These are phyloP conservation scores for Leptographium wingfieldii DNA, from an alignment of 2,329 filamentous ascomycete species.

Conservation along the genomic window DNA sequence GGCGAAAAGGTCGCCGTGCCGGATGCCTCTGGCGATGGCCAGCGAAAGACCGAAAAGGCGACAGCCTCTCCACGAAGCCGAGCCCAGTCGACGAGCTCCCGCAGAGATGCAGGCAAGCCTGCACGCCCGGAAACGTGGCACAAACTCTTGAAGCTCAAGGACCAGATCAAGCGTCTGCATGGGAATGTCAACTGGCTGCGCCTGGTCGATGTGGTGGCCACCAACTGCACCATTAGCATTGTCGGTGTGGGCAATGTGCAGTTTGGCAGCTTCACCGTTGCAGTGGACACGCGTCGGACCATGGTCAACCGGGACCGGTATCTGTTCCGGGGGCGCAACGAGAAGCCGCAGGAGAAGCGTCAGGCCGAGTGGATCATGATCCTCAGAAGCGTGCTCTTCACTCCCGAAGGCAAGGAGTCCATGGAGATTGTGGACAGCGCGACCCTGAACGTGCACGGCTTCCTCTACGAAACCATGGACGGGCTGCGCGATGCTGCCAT, in stretches of 20 bases:
- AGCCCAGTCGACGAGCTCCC: constrained; percentile 11
- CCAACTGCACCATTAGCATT: constrained; percentile 64
- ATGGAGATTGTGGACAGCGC: constrained; percentile 81
- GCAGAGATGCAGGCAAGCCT: constrained; percentile 16
- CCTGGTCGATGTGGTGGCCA: constrained; percentile 78
- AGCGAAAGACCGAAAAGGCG: not conserved
- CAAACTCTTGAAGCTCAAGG: constrained; percentile 64
- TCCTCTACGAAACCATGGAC: constrained; percentile 72
- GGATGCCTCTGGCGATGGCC: not conserved
- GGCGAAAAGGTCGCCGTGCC: not conserved
- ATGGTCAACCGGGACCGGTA: constrained; percentile 83
- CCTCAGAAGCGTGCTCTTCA: constrained; percentile 77
- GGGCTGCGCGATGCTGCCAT: constrained; percentile 84
- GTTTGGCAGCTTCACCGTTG: constrained; percentile 70
- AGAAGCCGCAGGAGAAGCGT: constrained; percentile 40
- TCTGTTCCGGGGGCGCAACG: constrained; percentile 65
- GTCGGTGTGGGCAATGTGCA: constrained; percentile 75
- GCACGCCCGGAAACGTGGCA: constrained; percentile 66
- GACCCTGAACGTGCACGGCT: constrained; percentile 81
- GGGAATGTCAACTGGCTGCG: constrained; percentile 78
- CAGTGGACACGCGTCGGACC: constrained; percentile 82
- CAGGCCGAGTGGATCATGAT: constrained; percentile 93
- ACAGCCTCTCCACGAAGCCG: not conserved
- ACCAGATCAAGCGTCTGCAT: constrained; percentile 76
- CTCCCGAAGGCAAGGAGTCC: constrained; percentile 69